Conservation (phyloP, 768 basidiomycete species). For the Suillus decipiens region DNA sequence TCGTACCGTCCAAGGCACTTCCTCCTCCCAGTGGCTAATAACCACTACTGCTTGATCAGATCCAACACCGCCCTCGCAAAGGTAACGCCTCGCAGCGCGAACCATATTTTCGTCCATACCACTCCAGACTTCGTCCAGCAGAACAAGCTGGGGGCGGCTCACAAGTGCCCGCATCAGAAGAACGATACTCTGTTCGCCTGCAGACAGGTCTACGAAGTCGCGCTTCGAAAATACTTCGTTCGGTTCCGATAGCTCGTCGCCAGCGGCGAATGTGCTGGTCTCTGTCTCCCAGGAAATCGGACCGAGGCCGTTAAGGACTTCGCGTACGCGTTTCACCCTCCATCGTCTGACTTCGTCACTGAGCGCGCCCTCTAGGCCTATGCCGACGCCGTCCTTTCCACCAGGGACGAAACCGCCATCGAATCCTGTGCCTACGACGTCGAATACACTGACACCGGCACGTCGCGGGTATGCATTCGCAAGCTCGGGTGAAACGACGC, state of each 20-base stretch:
- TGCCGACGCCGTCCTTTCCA: slow-evolving; percentile 46
- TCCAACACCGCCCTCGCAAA: slow-evolving; percentile 54
- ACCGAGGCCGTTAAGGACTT: slow-evolving; percentile 66
- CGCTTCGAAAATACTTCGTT: slow-evolving; percentile 47
- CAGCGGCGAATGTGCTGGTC: not conserved
- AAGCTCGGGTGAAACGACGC: slow-evolving; percentile 86
- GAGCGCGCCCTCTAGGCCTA: slow-evolving; percentile 41
- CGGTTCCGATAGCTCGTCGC: slow-evolving; percentile 3
- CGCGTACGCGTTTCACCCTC: slow-evolving; percentile 48
- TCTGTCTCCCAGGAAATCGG: slow-evolving; percentile 50
- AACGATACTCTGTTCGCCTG: slow-evolving; percentile 78
- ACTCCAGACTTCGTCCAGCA: slow-evolving; percentile 92
- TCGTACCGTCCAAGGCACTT: slow-evolving; percentile 76
- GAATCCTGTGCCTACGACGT: slow-evolving; percentile 87
- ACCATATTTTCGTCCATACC: slow-evolving; percentile 90
- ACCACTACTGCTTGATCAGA: slow-evolving; percentile 76
- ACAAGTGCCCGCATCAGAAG: slow-evolving; percentile 88
- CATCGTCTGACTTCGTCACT: slow-evolving; percentile 35
- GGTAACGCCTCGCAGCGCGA: slow-evolving; percentile 56
- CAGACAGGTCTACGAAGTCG: slow-evolving; percentile 64
- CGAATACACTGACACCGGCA: slow-evolving; percentile 65
- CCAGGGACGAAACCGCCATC: slow-evolving; percentile 75
- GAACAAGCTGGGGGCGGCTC: slow-evolving; percentile 66
- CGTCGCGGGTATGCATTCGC: slow-evolving; percentile 87
- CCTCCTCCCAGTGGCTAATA: slow-evolving; percentile 90